Percentiles rank a stretch among this genome's conserved stretches.
phyloP scores from a whole-genome alignment of 2,329 filamentous ascomycete genomes.

The Lachnellula cervina region DNA sequence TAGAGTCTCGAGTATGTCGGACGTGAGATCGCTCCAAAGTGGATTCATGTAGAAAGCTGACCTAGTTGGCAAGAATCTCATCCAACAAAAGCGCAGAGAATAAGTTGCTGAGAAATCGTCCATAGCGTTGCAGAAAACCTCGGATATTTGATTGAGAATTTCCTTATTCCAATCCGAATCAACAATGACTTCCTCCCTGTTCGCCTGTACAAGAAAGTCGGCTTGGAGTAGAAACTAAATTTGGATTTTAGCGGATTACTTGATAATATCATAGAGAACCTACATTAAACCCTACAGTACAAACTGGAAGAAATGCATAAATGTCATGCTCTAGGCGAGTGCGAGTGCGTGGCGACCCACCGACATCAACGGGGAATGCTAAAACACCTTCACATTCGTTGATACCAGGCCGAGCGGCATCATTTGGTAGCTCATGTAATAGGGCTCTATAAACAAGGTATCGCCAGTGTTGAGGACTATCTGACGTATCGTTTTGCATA shows the following conservation, averaged over 20 bases:
- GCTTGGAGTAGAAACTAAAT: slow-evolving; percentile 17
- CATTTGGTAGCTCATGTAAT: not conserved
- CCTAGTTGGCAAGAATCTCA: slow-evolving; percentile 12
- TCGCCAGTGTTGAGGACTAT: no score
- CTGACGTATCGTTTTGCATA: no score
- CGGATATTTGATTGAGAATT: slow-evolving; percentile 2
- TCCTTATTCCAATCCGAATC: slow-evolving; percentile 14
- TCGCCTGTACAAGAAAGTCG: slow-evolving; percentile 19
- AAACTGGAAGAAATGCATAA: slow-evolving; percentile 22
- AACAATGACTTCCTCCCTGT: slow-evolving; percentile 13
- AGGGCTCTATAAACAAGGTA: slow-evolving; percentile 2
- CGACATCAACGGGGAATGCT: slow-evolving; percentile 13
- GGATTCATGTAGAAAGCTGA: not conserved
- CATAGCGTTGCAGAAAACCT: slow-evolving; percentile 11
- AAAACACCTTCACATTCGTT: slow-evolving; percentile 10
- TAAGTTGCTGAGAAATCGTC: slow-evolving; percentile 5
- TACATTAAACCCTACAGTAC: slow-evolving; percentile 17
- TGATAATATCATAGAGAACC: not conserved
- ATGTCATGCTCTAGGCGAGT: not conserved
- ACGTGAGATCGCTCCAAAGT: slow-evolving; percentile 6
- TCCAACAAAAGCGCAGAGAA: slow-evolving; percentile 12
- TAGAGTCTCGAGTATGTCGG: slow-evolving; percentile 1
- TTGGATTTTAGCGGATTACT: not conserved
- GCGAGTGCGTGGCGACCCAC: not conserved
- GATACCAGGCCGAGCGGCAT: slow-evolving; percentile 3